Percentiles rank a stretch among this genome's conserved stretches.
These are phyloP conservation scores for Colletotrichum orbiculare DNA, from an alignment of 2,329 filamentous ascomycete species.

Conservation along the genomic window DNA sequence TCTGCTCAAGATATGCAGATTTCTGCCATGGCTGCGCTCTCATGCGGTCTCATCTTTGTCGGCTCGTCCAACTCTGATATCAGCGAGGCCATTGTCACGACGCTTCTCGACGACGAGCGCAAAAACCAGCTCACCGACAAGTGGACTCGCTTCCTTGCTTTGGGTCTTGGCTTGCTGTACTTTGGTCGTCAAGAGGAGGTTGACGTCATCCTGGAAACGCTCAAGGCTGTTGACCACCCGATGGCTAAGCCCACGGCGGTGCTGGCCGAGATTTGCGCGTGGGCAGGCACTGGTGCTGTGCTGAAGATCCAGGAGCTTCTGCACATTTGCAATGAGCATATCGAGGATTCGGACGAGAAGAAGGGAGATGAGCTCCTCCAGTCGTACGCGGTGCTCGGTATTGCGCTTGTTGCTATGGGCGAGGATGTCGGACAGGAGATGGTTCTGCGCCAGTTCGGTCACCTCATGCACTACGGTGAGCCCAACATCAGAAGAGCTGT, in stretches of 20 bases:
- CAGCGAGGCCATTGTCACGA: conserved; percentile 90
- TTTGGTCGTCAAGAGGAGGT: conserved; percentile 98
- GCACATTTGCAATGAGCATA: conserved; percentile 97
- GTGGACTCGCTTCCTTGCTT: conserved; percentile 96
- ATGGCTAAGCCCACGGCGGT: conserved; percentile 97
- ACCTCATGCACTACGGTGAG: conserved; percentile 99
- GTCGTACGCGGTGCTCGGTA: conserved; percentile 93
- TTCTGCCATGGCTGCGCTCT: conserved; percentile 93
- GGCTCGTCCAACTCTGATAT: conserved; percentile 92
- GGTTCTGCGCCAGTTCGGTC: conserved; percentile 96
- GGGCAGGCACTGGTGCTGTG: conserved; percentile 96
- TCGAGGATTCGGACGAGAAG: conserved; percentile 94
- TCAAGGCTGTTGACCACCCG: conserved; percentile 96
- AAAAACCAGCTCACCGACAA: conserved; percentile 94
- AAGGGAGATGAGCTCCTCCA: conserved; percentile 96
- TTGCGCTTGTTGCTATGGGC: conserved; percentile 96
- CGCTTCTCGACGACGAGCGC: conserved; percentile 92
- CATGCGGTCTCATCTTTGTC: conserved; percentile 90
- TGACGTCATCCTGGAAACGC: conserved; percentile 95
- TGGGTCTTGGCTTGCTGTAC: conserved; percentile 92
- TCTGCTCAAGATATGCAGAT: conserved; percentile 91
- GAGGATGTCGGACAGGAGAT: conserved; percentile 99
- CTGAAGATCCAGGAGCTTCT: conserved; percentile 97
- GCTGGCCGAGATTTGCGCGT: conserved; percentile 95
- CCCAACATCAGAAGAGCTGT: conserved; percentile 97